phyloP scores from a whole-genome alignment of 345 rosid species.

The Excoecaria agallocha region DNA sequence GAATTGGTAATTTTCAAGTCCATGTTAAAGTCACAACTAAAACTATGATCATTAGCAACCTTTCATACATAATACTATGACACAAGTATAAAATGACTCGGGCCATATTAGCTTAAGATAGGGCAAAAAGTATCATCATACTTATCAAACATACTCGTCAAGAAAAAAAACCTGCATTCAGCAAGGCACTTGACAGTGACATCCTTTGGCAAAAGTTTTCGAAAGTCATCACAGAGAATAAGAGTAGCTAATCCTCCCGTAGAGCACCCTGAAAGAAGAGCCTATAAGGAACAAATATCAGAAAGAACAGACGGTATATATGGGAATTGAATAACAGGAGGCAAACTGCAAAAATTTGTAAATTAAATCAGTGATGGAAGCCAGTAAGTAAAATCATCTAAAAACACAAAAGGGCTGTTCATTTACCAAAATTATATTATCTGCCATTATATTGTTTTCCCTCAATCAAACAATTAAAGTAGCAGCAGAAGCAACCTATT shows the following conservation, averaged over 20 bases:
- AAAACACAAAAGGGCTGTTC: neutral
- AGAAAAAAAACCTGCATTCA: slow-evolving; percentile 87
- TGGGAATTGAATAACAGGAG: neutral
- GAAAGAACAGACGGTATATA: neutral
- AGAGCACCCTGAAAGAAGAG: slow-evolving; percentile 91
- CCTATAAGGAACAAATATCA: slow-evolving; percentile 42
- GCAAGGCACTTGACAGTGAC: slow-evolving; percentile 84
- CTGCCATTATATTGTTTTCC: neutral
- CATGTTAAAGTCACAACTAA: neutral
- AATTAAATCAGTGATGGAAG: neutral
- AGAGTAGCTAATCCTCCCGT: slow-evolving; percentile 93
- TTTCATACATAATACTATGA: neutral
- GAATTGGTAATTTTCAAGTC: neutral
- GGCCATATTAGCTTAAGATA: neutral
- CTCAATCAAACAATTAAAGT: neutral
- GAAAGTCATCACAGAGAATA: slow-evolving; percentile 79
- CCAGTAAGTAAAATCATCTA: slow-evolving; percentile 4
- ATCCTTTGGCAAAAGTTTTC: slow-evolving; percentile 57
- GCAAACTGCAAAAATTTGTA: neutral
- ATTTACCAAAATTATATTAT: neutral
- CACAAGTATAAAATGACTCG: neutral
- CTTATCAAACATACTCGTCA: slow-evolving; percentile 63
- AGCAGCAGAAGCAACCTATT: slow-evolving; percentile 40
- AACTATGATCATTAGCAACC: neutral
- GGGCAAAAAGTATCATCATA: neutral